Evolutionary conservation across 768 basidiomycete genomes (phyloP).

Genomic region (Termitomyces sp.): DNA sequence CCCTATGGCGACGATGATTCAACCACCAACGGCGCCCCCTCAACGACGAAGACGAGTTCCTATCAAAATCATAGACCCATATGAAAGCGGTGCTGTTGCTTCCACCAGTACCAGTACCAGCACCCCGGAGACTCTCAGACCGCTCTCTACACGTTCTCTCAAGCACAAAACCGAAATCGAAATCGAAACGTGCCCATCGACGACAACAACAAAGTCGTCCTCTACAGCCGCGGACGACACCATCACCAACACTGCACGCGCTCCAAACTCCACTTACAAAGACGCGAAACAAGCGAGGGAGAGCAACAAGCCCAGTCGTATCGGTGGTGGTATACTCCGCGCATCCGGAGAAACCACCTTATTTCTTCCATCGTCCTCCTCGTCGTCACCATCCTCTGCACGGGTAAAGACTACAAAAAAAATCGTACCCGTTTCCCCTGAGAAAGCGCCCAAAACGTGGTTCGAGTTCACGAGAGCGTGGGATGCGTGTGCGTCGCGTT

Average conservation of each 20-base stretch:
- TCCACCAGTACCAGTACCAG: no score
- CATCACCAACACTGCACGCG: no score
- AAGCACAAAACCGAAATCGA: background rate
- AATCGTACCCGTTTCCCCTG: background rate
- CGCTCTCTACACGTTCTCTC: conserved; percentile 33
- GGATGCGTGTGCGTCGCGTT: conserved; percentile 25
- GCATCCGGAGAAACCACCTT: conserved; percentile 55
- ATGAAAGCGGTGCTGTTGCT: background rate
- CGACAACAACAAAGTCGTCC: background rate
- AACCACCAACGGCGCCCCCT: no score
- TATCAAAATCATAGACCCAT: conserved; percentile 10
- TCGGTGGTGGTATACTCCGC: conserved; percentile 68
- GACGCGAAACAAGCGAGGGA: conserved; percentile 57
- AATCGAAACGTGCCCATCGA: background rate
- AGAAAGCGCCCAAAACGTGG: conserved; percentile 35
- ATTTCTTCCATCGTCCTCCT: conserved; percentile 21
- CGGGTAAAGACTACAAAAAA: no score
- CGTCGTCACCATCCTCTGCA: no score
- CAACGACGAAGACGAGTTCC: conserved; percentile 13
- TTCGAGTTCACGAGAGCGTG: conserved; percentile 63
- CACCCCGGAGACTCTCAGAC: conserved; percentile 20
- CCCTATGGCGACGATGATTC: no score
- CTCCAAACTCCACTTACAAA: conserved; percentile 38
- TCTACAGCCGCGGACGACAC: conserved; percentile 16
- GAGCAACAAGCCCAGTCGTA: conserved; percentile 32